Base-by-base conservation (phyloP, 2,329 filamentous ascomycete genomes). In the Stagonosporopsis rhizophila region DNA sequence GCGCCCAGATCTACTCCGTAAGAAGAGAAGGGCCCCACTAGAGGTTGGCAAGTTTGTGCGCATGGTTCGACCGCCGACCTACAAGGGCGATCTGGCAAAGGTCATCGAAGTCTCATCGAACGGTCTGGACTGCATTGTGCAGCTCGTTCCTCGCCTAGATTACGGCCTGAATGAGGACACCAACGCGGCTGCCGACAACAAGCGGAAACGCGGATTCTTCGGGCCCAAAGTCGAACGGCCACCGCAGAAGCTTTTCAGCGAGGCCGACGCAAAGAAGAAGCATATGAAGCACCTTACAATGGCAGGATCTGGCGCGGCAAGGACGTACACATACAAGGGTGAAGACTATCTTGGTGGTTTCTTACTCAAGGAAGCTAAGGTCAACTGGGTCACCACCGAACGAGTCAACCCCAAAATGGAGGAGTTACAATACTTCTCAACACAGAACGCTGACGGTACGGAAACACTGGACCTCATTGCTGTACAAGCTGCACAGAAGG, bases 321-420 rank as follows among this genome's bases (percentile, higher is more conserved):
- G 92, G 70, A 87, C 85, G 6, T 98, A 90, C 86, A 89, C 82
- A 3, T 98, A 96, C 75, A 89, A 92, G 73, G 88, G 88, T 39
- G 94, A 99, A 25, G 90, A 91, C 42, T 99, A 97, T 65, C 85
- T 95, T 56, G 91, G 96, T 67, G 95, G 95, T 2, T 98, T 96
- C 78, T 85, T 96, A 58, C 87, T 96, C 69, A 97, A 96, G 77
- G 92, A 96, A 60, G 90, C 96, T 80, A 96, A 94, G 76, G 89
- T 97, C 56, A 91, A 94, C 69, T 86, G 89, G 69, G 82, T 99
- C 27, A 84, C 85, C n/a, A 89, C 91, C 27, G 93, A 92, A 65
- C 89, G 96, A 65, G 93, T 99, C 52, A 96, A 96, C 72, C 95
- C 95, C 0, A 91, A 89, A 1, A 83, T 99, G 25, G 95, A 98